Evolutionary conservation across 805 yeast species (phyloP), one percentile per base, ranked within the genome.

Genomic region (Nadsonia fulvescens): DNA sequence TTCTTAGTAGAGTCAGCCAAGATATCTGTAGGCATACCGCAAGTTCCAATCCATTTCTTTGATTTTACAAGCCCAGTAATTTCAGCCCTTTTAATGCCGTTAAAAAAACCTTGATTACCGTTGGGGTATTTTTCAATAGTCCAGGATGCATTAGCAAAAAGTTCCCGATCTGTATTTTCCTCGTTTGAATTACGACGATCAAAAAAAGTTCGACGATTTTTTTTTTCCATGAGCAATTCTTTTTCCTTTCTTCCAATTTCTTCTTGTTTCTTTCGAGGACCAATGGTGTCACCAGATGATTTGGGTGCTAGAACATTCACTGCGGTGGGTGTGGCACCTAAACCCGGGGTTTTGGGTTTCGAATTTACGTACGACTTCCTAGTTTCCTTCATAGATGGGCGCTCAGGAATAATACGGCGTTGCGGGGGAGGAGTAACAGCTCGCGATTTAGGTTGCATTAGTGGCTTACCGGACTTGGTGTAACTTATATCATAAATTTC

Each of bases 21-120:
- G 15, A 62, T 69, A 49, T 89, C 95, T 11, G 86, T 74, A 11
- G 95, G 93, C 61, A 82, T 75, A 14, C 93, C 91, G 17, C 77
- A 51, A 0, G 93, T 71, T n/a, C 98, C 98, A 2, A 86, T 65
- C 93, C 94, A 86, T 31, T 53, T 56, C 24, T 55, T 57, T 4
- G 51, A 43, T 23, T 56, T 47, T 12, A 49, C 32, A 3, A 25
- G 20, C 5, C 43, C 45, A 7, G 56, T 53, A 0, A 50, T 41
- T 19, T 35, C 31, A 0, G 86, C 74, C 5, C 73, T 53, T 24
- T 63, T 61, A 9, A 89, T 65, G 0, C 96, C 94, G 37, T 89
- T 86, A 34, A 67, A 66, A 40, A 89, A 60, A 6, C 93, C 89
- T 16, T 83, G 92, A 43, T 89, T 89, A 5, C 95, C 93, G 36